A percentile compares a stretch with the other conserved stretches of the same genome.
These are phyloP conservation scores for Lepidopterella palustris DNA, from an alignment of 495 filamentous ascomycete genomes.

Conservation along the genomic window DNA sequence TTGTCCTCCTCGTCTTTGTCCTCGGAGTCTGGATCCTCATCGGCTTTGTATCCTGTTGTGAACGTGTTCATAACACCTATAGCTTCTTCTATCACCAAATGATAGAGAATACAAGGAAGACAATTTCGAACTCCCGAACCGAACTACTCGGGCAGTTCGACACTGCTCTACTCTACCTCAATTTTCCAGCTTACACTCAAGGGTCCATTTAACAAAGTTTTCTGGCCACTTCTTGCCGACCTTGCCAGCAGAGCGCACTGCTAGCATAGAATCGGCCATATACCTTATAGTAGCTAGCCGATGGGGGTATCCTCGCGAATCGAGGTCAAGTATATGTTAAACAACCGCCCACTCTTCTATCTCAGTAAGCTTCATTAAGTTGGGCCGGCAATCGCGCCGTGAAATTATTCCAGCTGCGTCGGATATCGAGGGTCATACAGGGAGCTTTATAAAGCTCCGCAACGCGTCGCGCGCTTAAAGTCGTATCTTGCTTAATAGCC, in stretches of 20 bases:
- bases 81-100: too few relatives aligned
- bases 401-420: neutral
- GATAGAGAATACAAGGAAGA: too few relatives aligned
- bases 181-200: too few relatives aligned
- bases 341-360: neutral
- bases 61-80: too few relatives aligned
- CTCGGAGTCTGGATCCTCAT: too few relatives aligned
- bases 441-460: neutral
- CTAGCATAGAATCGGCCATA: conserved; percentile 2
- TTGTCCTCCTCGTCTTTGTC: too few relatives aligned
- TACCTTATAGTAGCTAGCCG: neutral
- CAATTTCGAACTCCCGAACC: too few relatives aligned
- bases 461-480: neutral
- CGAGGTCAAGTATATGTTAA: neutral
- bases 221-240: neutral
- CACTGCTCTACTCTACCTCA: too few relatives aligned
- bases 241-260: neutral
- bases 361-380: conserved; percentile 1
- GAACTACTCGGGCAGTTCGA: too few relatives aligned
- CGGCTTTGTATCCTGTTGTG: too few relatives aligned
- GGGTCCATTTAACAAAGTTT: neutral
- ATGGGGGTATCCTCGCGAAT: neutral
- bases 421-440: neutral
- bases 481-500: neutral
- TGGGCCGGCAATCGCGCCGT: neutral